Evolutionary conservation across 163 green algal species (phyloP).

Genomic region (Scenedesmus sp.): DNA sequence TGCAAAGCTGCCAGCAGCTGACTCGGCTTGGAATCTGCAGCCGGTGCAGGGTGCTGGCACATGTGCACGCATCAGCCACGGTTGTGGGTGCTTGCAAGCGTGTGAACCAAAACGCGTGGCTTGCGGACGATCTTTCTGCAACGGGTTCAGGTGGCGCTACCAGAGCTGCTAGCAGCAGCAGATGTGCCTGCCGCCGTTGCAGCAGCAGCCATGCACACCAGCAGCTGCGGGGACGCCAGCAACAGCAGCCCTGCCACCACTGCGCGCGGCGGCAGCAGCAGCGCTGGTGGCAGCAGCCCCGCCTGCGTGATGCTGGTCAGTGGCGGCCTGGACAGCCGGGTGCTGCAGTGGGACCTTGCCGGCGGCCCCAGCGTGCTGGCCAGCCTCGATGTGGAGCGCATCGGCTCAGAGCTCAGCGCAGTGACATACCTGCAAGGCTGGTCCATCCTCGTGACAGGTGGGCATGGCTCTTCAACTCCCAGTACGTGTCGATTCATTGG

Average conservation of each 20-base stretch:
- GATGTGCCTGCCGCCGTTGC: background rate
- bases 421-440: constrained; percentile 76
- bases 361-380: background rate
- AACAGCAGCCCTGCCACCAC: background rate
- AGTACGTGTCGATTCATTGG: background rate
- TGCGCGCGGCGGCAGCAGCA: background rate
- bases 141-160: background rate
- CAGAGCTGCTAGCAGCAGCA: background rate
- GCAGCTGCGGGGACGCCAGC: constrained; percentile 5
- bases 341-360: constrained; percentile 37
- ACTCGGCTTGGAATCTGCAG: background rate
- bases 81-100: background rate
- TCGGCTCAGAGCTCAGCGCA: constrained; percentile 66
- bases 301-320: constrained; percentile 26
- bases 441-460: constrained; percentile 70
- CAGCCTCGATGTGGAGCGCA: constrained; percentile 33
- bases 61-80: background rate
- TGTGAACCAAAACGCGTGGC: background rate
- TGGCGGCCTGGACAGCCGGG: constrained; percentile 15
- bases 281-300: background rate
- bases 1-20: background rate
- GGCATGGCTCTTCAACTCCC: background rate
- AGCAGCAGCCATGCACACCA: background rate
- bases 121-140: background rate
- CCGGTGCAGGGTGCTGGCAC: background rate